Evolutionary conservation across 192 early-diverging fungal species (phyloP).

Genomic region (Thoreauomyces humboldtii): DNA sequence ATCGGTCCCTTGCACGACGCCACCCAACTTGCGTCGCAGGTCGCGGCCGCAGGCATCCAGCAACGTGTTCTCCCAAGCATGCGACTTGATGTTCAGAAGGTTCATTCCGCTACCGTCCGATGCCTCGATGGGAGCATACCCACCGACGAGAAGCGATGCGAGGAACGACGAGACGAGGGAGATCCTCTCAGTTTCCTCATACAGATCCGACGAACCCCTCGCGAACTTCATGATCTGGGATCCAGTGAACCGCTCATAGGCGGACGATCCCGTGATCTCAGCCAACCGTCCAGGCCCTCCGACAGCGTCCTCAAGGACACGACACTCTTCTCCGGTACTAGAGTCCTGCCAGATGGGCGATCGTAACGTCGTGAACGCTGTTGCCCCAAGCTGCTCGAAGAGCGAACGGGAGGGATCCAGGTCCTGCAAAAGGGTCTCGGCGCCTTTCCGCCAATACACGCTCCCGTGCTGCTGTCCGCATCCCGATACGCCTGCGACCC

Average conservation of each 20-base stretch:
- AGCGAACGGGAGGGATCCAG: constrained; percentile 45
- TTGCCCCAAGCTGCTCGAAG: constrained; percentile 50
- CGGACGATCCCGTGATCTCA: constrained; percentile 65
- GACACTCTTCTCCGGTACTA: constrained; percentile 63
- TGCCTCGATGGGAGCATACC: constrained; percentile 59
- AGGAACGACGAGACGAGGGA: constrained; percentile 74
- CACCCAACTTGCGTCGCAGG: constrained; percentile 42
- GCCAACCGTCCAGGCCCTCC: constrained; percentile 65
- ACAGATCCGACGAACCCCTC: constrained; percentile 27
- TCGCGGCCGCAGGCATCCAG: constrained; percentile 32
- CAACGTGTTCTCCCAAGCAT: constrained; percentile 52
- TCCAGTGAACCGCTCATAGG: constrained; percentile 79
- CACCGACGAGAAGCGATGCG: constrained; percentile 60
- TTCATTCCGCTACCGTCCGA: constrained; percentile 83
- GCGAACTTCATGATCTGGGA: constrained; percentile 58
- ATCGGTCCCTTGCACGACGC: constrained; percentile 40
- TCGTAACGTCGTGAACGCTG: constrained; percentile 51
- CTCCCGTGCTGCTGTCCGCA: constrained; percentile 83
- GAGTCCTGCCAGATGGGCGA: constrained; percentile 87
- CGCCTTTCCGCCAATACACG: constrained; percentile 68
- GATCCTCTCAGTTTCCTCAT: constrained; percentile 52
- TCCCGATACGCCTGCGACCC: constrained; percentile 59
- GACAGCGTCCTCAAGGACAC: constrained; percentile 54
- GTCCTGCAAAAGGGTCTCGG: constrained; percentile 36
- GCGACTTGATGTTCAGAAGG: constrained; percentile 61